Percentiles rank a stretch among this genome's conserved stretches.
Conservation (phyloP, 192 early-diverging fungal species). For the Coemansia sp. region DNA sequence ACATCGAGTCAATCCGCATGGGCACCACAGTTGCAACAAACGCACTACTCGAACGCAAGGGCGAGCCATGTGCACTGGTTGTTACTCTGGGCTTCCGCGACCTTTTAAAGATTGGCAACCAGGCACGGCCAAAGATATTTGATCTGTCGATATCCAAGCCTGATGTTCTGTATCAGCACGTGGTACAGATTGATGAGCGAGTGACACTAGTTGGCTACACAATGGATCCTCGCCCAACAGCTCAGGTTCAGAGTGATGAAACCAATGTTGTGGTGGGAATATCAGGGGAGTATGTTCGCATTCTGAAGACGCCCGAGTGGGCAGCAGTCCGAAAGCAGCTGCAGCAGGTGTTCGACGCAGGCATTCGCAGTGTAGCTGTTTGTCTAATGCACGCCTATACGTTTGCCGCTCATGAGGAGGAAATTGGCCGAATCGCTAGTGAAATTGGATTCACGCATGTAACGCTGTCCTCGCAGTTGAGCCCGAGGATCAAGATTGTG, state of each 20-base stretch:
- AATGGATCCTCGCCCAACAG: constrained; percentile 28
- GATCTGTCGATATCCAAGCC: constrained; percentile 84
- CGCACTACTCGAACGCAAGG: constrained; percentile 81
- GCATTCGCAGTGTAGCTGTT: constrained; percentile 84
- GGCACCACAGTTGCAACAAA: constrained; percentile 98
- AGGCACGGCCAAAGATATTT: constrained; percentile 92
- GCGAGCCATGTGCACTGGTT: constrained; percentile 82
- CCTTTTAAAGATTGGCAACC: constrained; percentile 80
- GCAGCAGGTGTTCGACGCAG: constrained; percentile 60
- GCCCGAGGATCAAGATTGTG: constrained; percentile 95
- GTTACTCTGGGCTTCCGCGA: constrained; percentile 93
- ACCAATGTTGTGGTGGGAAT: constrained; percentile 60
- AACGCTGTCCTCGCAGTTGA: constrained; percentile 74
- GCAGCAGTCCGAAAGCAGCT: constrained; percentile 60
- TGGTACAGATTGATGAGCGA: constrained; percentile 85
- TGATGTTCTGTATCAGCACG: constrained; percentile 78
- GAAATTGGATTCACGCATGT: constrained; percentile 83
- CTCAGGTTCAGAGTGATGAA: constrained; percentile 10
- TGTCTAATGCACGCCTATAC: constrained; percentile 95
- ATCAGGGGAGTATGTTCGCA: constrained; percentile 81
- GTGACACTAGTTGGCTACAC: constrained; percentile 82
- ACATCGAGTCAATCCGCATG: constrained; percentile 83
- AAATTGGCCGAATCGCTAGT: constrained; percentile 63
- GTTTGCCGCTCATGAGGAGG: constrained; percentile 82
- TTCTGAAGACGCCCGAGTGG: constrained; percentile 66